These are phyloP conservation scores for Leccinellum albellum DNA, from an alignment of 768 basidiomycete species.

Conservation along the genomic window DNA sequence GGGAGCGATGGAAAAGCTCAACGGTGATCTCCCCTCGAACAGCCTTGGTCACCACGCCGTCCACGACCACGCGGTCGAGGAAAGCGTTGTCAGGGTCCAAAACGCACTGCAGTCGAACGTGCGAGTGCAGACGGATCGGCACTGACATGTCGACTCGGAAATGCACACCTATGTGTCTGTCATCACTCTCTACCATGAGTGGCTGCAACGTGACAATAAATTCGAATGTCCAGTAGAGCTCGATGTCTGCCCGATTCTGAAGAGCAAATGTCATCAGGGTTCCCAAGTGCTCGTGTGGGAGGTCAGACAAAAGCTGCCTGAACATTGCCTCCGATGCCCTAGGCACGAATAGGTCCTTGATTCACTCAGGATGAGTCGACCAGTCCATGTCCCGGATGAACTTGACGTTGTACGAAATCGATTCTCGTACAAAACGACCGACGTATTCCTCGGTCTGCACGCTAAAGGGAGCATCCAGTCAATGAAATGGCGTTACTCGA, in stretches of 20 bases:
- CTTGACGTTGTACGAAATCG: slow-evolving; percentile 39
- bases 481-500: neutral
- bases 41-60: slow-evolving; percentile 57
- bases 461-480: slow-evolving; percentile 22
- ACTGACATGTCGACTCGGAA: slow-evolving; percentile 53
- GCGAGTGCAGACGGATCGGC: slow-evolving; percentile 56
- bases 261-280: slow-evolving; percentile 26
- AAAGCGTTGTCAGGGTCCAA: slow-evolving; percentile 52
- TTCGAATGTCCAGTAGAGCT: slow-evolving; percentile 50
- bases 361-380: slow-evolving; percentile 33
- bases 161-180: slow-evolving; percentile 43
- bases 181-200: slow-evolving; percentile 27
- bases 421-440: slow-evolving; percentile 44
- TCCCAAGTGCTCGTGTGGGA: slow-evolving; percentile 17
- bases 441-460: slow-evolving; percentile 46
- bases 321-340: slow-evolving; percentile 14
- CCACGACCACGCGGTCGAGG: slow-evolving; percentile 45
- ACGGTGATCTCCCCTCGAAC: slow-evolving; percentile 52
- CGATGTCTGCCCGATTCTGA: slow-evolving; percentile 52
- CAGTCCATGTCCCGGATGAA: slow-evolving; percentile 41
- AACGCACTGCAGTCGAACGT: slow-evolving; percentile 58
- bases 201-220: slow-evolving; percentile 28
- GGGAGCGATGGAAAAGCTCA: slow-evolving; percentile 55
- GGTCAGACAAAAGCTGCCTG: slow-evolving; percentile 21
- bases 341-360: slow-evolving; percentile 32